Evolutionary conservation across 2,329 filamentous ascomycete species (phyloP).

Genomic region (Colletotrichum echinochloae): DNA sequence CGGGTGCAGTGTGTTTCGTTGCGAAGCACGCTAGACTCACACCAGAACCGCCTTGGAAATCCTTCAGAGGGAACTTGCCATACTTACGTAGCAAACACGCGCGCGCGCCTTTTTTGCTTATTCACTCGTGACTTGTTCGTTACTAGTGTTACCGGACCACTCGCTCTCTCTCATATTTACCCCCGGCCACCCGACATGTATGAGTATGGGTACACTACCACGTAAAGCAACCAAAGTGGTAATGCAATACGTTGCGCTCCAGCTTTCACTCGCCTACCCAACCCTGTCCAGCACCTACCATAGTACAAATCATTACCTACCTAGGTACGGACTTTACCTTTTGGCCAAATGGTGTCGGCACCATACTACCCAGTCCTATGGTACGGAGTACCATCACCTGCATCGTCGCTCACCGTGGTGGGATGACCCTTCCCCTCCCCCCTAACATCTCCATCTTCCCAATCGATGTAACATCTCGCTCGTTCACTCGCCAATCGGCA

Average conservation of each 20-base stretch:
- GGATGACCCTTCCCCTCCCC: background rate
- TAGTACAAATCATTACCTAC: too few relatives aligned
- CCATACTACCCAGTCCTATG: background rate
- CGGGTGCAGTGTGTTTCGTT: constrained; percentile 28
- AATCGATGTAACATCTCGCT: constrained; percentile 38
- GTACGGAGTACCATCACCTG: background rate
- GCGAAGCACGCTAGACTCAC: constrained; percentile 39
- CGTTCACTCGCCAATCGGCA: constrained; percentile 40
- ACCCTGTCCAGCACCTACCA: background rate
- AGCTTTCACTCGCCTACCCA: background rate
- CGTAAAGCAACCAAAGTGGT: too few relatives aligned
- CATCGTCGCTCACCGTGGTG: constrained; percentile 14
- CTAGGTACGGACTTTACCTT: background rate
- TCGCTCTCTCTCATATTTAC: too few relatives aligned
- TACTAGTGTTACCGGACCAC: too few relatives aligned
- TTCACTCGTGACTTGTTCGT: constrained; percentile 16
- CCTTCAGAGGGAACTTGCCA: constrained; percentile 24
- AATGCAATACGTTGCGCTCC: too few relatives aligned
- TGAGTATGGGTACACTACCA: too few relatives aligned
- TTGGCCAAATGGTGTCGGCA: background rate
- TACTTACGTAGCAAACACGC: too few relatives aligned
- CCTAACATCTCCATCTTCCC: constrained; percentile 23
- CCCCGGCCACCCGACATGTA: too few relatives aligned
- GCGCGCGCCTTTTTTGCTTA: background rate
- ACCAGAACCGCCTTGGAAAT: constrained; percentile 39